Conservation (phyloP, 2,329 filamentous ascomycete species). For the Xylaria sp. region DNA sequence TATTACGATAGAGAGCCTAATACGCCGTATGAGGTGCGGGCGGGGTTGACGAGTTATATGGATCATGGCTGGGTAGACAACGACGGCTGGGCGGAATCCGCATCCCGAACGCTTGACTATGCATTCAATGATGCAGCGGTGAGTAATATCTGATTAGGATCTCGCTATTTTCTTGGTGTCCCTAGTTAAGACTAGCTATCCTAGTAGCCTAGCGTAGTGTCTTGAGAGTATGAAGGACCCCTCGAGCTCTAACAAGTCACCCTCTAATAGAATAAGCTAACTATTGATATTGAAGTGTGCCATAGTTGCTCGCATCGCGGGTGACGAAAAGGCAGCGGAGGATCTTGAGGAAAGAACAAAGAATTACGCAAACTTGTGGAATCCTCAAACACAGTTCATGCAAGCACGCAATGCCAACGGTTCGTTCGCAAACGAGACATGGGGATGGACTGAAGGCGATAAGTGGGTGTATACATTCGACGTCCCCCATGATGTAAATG, state of each 20-base stretch:
- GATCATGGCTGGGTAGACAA: conserved; percentile 53
- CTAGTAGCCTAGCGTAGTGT: too few relatives aligned
- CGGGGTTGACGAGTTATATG: conserved; percentile 52
- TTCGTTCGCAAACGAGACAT: conserved; percentile 49
- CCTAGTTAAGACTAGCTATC: neutral
- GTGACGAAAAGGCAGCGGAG: conserved; percentile 40
- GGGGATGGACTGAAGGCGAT: conserved; percentile 57
- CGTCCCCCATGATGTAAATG: conserved; percentile 52
- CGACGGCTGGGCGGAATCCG: conserved; percentile 53
- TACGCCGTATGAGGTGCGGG: conserved; percentile 52
- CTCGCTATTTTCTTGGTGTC: neutral
- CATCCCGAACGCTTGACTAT: conserved; percentile 53
- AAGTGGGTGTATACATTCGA: conserved; percentile 58
- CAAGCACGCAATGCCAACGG: conserved; percentile 53
- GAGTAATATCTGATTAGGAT: neutral
- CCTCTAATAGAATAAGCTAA: neutral
- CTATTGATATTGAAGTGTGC: conserved; percentile 37
- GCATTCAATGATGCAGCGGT: conserved; percentile 52
- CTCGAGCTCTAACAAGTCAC: too few relatives aligned
- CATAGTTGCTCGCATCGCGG: conserved; percentile 47
- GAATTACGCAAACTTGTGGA: conserved; percentile 51
- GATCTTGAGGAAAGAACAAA: conserved; percentile 45
- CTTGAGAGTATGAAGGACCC: too few relatives aligned
- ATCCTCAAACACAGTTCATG: conserved; percentile 52
- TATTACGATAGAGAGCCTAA: conserved; percentile 54